Percentiles rank a stretch among this genome's conserved stretches.
Conservation (phyloP, 2,329 filamentous ascomycete genomes). For the Incumbomyces lentus region DNA sequence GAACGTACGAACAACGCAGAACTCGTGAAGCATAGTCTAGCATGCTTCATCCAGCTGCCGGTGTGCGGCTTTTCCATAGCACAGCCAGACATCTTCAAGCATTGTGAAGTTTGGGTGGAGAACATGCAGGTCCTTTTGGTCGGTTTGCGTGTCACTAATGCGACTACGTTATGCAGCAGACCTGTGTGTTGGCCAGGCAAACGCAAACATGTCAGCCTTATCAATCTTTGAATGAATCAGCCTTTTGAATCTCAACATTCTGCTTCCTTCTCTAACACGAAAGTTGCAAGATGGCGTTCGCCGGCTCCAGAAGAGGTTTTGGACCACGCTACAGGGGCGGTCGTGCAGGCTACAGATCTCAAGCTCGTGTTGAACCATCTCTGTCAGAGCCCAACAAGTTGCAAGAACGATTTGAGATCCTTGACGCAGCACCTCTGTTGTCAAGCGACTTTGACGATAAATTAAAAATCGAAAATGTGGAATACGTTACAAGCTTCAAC, state of each 20-base stretch:
- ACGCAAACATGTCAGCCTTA: not conserved
- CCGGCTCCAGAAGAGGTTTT: too few species aligned
- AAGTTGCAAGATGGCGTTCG: too few species aligned
- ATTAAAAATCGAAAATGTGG: slow-evolving; percentile 27
- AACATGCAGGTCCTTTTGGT: not conserved
- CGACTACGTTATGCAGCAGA: not conserved
- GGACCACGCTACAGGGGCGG: not conserved
- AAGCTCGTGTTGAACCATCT: not conserved
- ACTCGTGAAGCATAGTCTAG: not conserved
- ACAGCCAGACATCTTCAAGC: not conserved
- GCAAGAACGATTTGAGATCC: not conserved
- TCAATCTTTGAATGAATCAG: not conserved
- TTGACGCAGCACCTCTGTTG: not conserved
- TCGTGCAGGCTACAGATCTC: not conserved
- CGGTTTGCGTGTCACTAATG: not conserved
- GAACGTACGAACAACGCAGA: not conserved
- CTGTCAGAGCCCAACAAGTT: not conserved
- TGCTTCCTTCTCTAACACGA: too few species aligned
- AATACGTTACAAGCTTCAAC: slow-evolving; percentile 43
- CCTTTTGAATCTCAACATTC: too few species aligned
- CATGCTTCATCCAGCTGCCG: not conserved
- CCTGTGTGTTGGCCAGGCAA: not conserved
- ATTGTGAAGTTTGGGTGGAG: not conserved
- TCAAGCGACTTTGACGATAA: not conserved
- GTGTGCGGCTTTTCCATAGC: not conserved